Conservation (phyloP, 2,329 filamentous ascomycete species). For the Neonectria hederae region DNA sequence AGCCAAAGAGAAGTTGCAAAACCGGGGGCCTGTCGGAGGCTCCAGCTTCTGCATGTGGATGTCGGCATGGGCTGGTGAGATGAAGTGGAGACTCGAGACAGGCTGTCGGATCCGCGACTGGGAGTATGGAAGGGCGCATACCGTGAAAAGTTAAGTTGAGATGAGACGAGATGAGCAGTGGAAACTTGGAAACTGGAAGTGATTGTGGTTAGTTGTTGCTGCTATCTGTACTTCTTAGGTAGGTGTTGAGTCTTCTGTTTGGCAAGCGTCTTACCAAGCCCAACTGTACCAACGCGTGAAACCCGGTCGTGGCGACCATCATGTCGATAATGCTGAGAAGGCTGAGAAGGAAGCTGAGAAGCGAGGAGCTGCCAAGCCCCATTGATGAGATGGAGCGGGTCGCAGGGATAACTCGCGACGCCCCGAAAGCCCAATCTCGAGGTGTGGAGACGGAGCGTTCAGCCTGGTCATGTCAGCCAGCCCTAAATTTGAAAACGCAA, state of each 20-base stretch:
- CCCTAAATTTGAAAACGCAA: not conserved
- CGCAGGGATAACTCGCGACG: not conserved
- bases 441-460: constrained; percentile 6
- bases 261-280: not conserved
- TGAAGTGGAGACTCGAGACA: constrained; percentile 14
- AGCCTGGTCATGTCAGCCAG: not conserved
- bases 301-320: not conserved
- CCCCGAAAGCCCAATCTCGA: constrained; percentile 13
- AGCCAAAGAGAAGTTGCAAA: not conserved
- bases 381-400: not conserved
- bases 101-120: constrained; percentile 9
- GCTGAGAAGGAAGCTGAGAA: not conserved
- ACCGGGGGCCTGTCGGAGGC: not conserved
- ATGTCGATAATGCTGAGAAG: not conserved
- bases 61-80: not conserved
- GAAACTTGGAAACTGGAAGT: not conserved
- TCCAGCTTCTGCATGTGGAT: not conserved
- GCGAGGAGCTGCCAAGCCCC: not conserved
- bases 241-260: not conserved
- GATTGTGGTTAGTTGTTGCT: not conserved
- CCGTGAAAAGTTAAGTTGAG: not conserved
- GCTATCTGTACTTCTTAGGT: not conserved
- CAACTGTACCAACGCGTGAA: not conserved
- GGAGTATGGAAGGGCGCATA: constrained; percentile 1
- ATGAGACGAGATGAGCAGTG: not conserved